These are phyloP conservation scores for Isoetes engelmannii DNA, from an alignment of 83 land plant genomes.

Conservation along the genomic window DNA sequence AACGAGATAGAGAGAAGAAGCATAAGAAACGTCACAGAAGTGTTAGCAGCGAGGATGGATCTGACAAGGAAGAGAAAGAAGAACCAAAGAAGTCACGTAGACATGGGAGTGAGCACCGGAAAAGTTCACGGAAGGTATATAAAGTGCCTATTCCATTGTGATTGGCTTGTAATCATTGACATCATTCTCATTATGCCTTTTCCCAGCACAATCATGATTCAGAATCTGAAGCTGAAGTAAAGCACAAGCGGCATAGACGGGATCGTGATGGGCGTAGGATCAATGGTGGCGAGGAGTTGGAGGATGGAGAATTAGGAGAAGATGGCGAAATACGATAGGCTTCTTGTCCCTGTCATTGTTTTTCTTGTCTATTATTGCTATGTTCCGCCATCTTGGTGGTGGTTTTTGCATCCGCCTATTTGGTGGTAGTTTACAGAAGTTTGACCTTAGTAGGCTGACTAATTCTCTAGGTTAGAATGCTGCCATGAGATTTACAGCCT, in stretches of 20 bases:
- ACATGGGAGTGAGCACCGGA: slow-evolving; percentile 80
- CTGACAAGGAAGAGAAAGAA: slow-evolving; percentile 82
- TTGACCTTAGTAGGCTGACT: too few species aligned
- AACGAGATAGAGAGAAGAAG: slow-evolving; percentile 75
- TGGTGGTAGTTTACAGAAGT: too few species aligned
- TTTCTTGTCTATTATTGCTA: slow-evolving; percentile 19
- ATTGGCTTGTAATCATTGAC: background rate
- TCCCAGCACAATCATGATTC: slow-evolving; percentile 72
- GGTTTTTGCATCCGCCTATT: background rate
- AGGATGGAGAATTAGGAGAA: slow-evolving; percentile 97
- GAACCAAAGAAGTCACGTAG: slow-evolving; percentile 66
- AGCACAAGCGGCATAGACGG: slow-evolving; percentile 72
- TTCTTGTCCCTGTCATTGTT: slow-evolving; percentile 20
- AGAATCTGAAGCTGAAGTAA: slow-evolving; percentile 72
- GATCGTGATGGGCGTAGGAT: slow-evolving; percentile 69
- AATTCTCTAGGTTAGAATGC: too few species aligned
- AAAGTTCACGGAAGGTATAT: slow-evolving; percentile 76
- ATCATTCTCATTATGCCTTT: background rate
- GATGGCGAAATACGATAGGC: slow-evolving; percentile 80
- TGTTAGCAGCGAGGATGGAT: slow-evolving; percentile 55
- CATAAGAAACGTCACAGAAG: slow-evolving; percentile 76
- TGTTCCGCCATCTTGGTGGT: slow-evolving; percentile 3
- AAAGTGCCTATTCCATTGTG: slow-evolving; percentile 3
- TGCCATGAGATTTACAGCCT: too few species aligned
- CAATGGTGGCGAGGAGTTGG: slow-evolving; percentile 70